These are phyloP conservation scores for Yamadazyma dushanensis DNA, from an alignment of 1,139 yeast genomes.

Conservation along the genomic window DNA sequence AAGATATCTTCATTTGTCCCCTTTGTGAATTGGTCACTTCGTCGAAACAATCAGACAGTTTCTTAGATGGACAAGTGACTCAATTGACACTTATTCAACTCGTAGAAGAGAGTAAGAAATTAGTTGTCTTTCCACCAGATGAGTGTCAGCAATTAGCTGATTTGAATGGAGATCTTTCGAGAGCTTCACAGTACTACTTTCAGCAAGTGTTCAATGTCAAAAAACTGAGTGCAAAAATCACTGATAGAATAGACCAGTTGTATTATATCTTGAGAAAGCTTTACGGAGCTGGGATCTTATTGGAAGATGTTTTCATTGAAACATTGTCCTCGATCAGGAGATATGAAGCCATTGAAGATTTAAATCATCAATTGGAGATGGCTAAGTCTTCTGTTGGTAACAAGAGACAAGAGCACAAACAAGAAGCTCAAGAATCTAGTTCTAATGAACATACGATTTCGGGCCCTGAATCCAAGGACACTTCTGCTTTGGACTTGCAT, in stretches of 20 bases:
- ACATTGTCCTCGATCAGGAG: conserved; percentile 21
- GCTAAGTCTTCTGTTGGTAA: background rate
- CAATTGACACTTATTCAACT: conserved; percentile 19
- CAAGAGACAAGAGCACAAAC: background rate
- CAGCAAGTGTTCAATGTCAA: conserved; percentile 18
- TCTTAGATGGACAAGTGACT: conserved; percentile 22
- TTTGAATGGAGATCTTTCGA: conserved; percentile 14
- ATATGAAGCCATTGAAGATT: conserved; percentile 6
- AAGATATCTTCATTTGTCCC: conserved; percentile 61
- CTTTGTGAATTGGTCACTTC: conserved; percentile 48
- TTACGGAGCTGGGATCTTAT: conserved; percentile 33
- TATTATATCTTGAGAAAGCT: conserved; percentile 32
- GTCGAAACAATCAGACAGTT: conserved; percentile 16
- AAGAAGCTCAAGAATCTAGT: background rate
- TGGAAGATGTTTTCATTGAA: conserved; percentile 25
- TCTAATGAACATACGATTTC: background rate
- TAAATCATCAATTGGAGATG: background rate
- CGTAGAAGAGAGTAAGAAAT: conserved; percentile 28
- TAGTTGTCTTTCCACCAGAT: conserved; percentile 40
- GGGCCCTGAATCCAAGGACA: background rate
- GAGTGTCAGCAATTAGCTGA: conserved; percentile 33
- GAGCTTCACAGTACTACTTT: conserved; percentile 13
- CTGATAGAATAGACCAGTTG: conserved; percentile 24
- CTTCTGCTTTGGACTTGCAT: background rate
- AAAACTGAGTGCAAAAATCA: conserved; percentile 10